These are phyloP conservation scores for Hemisphaericaspora xylanilytica DNA, from an alignment of 1,139 yeast species.

Conservation along the genomic window DNA sequence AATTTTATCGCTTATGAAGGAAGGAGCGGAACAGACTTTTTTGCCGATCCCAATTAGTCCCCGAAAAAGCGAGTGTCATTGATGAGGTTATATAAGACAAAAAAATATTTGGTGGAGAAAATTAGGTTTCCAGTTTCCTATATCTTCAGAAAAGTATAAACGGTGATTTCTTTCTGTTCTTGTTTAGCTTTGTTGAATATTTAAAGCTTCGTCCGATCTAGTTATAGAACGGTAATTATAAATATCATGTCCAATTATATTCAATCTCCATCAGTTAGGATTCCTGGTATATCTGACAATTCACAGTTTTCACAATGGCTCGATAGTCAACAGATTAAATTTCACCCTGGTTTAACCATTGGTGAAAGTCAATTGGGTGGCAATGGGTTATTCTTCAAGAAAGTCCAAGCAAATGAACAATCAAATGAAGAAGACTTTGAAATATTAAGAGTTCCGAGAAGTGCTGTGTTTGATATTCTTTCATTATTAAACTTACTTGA, in stretches of 20 bases:
- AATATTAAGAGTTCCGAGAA: conserved; percentile 37
- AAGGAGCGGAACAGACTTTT: too few relatives aligned
- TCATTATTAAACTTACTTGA: conserved; percentile 28
- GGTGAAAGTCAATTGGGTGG: conserved; percentile 32
- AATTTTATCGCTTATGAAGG: too few relatives aligned
- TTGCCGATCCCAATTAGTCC: too few relatives aligned
- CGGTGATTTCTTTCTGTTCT: too few relatives aligned
- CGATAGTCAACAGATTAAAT: conserved; percentile 5
- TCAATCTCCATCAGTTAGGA: neutral
- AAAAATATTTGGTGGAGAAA: too few relatives aligned
- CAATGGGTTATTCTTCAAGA: conserved; percentile 28
- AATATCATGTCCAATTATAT: conserved; percentile 1
- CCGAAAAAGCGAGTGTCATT: too few relatives aligned
- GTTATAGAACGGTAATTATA: too few relatives aligned
- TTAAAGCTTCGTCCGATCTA: too few relatives aligned
- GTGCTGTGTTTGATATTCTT: conserved; percentile 26
- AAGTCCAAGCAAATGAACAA: conserved; percentile 5
- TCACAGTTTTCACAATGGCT: conserved; percentile 14
- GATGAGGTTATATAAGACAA: too few relatives aligned
- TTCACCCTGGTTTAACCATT: conserved; percentile 16
- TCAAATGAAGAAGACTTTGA: conserved; percentile 17
- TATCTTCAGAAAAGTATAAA: too few relatives aligned
- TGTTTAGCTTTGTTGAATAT: too few relatives aligned
- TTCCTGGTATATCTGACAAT: conserved; percentile 9
- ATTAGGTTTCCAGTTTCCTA: too few relatives aligned